phyloP scores from a whole-genome alignment of 257 asterid genomes.

The Rauvolfia tetraphylla region DNA sequence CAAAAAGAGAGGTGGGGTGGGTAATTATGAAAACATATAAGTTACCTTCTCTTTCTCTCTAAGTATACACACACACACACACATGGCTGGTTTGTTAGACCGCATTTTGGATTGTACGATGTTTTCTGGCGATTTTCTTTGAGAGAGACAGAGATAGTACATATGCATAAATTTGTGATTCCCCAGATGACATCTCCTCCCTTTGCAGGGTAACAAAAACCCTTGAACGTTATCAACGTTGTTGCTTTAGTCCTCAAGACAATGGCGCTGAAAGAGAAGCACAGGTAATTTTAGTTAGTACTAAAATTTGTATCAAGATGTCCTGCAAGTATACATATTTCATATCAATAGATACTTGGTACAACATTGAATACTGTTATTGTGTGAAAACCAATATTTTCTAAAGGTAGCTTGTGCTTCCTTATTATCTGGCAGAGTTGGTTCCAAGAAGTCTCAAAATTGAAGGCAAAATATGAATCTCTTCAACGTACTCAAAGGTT shows the following conservation, averaged over 20 bases:
- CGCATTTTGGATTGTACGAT: too few species aligned
- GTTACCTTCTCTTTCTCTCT: too few species aligned
- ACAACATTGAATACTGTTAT: too few species aligned
- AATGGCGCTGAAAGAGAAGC: constrained; percentile 52
- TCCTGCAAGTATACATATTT: neutral
- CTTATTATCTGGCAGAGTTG: constrained; percentile 50
- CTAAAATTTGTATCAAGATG: neutral
- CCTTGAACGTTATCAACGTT: constrained; percentile 85
- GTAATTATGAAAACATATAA: too few species aligned
- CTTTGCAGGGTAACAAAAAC: constrained; percentile 52
- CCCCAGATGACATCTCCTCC: neutral
- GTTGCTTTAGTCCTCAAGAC: constrained; percentile 64
- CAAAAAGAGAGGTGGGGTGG: too few species aligned
- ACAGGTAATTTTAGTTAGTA: constrained; percentile 41
- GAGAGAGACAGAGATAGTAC: too few species aligned
- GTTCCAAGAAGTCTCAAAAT: constrained; percentile 76
- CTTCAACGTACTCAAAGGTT: constrained; percentile 91
- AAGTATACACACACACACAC: too few species aligned
- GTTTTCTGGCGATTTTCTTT: too few species aligned
- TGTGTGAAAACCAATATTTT: neutral
- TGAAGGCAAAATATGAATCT: constrained; percentile 77
- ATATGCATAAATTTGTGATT: neutral
- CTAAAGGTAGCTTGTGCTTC: neutral
- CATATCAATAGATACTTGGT: neutral
- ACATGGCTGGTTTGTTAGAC: too few species aligned